Evolutionary conservation across 495 filamentous ascomycete genomes (phyloP).

Genomic region (Physcia stellaris): DNA sequence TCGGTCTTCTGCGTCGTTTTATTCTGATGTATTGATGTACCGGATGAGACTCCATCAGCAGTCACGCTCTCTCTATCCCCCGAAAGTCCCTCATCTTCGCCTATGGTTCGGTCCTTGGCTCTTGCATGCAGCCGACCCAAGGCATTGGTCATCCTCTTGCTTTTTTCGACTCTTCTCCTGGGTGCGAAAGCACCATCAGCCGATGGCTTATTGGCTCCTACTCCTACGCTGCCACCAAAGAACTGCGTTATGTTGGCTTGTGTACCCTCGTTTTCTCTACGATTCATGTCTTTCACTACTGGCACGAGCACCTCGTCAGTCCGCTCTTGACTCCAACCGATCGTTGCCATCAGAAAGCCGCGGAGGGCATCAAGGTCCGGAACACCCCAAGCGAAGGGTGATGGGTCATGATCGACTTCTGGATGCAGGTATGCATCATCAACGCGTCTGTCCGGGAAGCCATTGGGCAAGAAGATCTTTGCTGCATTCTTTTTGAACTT

Average conservation of each 20-base stretch:
- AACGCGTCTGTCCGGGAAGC: constrained; percentile 64
- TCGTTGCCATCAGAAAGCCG: constrained; percentile 79
- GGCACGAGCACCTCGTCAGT: constrained; percentile 93
- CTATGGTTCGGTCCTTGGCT: constrained; percentile 25
- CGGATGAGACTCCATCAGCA: too few species aligned
- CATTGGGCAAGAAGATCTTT: constrained; percentile 70
- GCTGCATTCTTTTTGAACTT: constrained; percentile 71
- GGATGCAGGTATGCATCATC: constrained; percentile 73
- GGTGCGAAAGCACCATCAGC: constrained; percentile 55
- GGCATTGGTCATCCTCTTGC: constrained; percentile 73
- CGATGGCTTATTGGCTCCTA: constrained; percentile 22
- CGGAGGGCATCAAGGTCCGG: constrained; percentile 80
- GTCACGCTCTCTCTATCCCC: too few species aligned
- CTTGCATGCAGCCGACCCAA: constrained; percentile 50
- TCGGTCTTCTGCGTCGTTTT: too few species aligned
- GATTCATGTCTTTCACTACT: constrained; percentile 89
- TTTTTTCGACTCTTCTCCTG: constrained; percentile 45
- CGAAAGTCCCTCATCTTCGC: constrained; percentile 9
- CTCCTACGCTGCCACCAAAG: constrained; percentile 51
- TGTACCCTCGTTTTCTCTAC: constrained; percentile 70
- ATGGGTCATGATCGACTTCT: constrained; percentile 65
- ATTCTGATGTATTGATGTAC: too few species aligned
- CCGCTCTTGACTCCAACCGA: constrained; percentile 81
- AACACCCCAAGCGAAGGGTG: constrained; percentile 84
- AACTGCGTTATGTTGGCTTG: constrained; percentile 93